Base-by-base conservation (phyloP, 371 early-diverging fungal genomes). In the Dentiscutata heterogama region DNA sequence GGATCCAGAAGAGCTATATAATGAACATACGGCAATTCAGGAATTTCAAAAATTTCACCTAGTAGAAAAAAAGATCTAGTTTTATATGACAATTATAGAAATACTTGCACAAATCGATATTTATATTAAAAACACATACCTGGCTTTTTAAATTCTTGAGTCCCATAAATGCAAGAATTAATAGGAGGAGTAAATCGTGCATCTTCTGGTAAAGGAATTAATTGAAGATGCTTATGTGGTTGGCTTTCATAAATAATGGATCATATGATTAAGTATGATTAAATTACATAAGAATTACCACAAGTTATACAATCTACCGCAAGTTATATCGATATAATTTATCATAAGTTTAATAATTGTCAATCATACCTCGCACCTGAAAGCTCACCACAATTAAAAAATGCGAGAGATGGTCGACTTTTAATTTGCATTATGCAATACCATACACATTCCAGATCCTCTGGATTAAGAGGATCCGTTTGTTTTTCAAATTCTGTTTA, bases 191-290 rank as follows among this genome's bases (percentile, higher is more conserved):
- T 87, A 46, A 93, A 93, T 13, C 93, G 89, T 20, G 88, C 88
- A 18, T 85, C 75, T 6, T 50, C 60, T n/a, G 83, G 61, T 14
- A 91, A 84, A 13, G 94, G 93, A 27, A 95, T 65, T 16, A 95
- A 79, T 82, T 95, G 95, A 16, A 94, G 56, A 76, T 95, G 95
- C 68, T 94, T 94, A 82, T 94, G 95, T 14, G 89, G 88, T 82
- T 93, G 92, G 60, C 92, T 89, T 58, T 22, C 10, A 11, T 22
- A 25, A 61, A 61, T 61, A 22, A n/a, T 61, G 22, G 61, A 61
- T 22, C 20, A 74, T 35, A 18, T 60, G 13, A 65, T 65, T 27
- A 29, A 65, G 11, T 64, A n/a, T n/a, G 25, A 5, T n/a, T 46
- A 73, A 73, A 42, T 73, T 22, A 51, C 22, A 51, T 51, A 42